These are phyloP conservation scores for Chloris gayana DNA, from an alignment of 176 grass and related monocot species.

Conservation along the genomic window DNA sequence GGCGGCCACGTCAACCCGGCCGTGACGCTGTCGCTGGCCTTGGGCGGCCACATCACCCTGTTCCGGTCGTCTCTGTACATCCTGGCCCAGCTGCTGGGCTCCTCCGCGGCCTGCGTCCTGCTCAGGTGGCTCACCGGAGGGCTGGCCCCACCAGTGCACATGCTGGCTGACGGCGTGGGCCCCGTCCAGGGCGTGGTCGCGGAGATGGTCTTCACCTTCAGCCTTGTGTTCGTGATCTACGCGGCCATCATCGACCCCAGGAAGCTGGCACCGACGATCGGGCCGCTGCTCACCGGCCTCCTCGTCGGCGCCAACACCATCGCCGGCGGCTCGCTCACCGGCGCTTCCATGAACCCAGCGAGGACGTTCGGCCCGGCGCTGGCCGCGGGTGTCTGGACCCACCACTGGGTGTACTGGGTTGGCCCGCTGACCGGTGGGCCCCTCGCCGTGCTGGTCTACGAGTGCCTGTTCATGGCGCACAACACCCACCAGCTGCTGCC, in stretches of 20 bases:
- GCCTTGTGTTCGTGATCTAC: slow-evolving; percentile 72
- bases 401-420: slow-evolving; percentile 98
- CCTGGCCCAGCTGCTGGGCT: slow-evolving; percentile 69
- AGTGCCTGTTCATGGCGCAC: slow-evolving; percentile 49
- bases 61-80: slow-evolving; percentile 72
- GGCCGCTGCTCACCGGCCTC: slow-evolving; percentile 69
- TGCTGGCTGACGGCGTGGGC: slow-evolving; percentile 59
- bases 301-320: slow-evolving; percentile 85
- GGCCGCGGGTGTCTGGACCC: slow-evolving; percentile 54
- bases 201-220: slow-evolving; percentile 85
- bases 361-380: slow-evolving; percentile 82
- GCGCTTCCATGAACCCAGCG: slow-evolving; percentile 96
- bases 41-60: slow-evolving; percentile 78
- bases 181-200: slow-evolving; percentile 62
- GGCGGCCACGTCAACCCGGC: slow-evolving; percentile 88
- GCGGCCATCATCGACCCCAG: slow-evolving; percentile 68
- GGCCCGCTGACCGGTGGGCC: slow-evolving; percentile 73
- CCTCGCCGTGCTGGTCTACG: slow-evolving; percentile 66
- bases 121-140: slow-evolving; percentile 82
- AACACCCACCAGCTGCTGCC: slow-evolving; percentile 36
- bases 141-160: slow-evolving; percentile 57
- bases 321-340: slow-evolving; percentile 71
- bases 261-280: slow-evolving; percentile 54
- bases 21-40: slow-evolving; percentile 73
- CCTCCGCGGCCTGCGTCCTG: slow-evolving; percentile 67